These are phyloP conservation scores for Scenedesmus sp. DNA, from an alignment of 163 green algal species.

Conservation along the genomic window DNA sequence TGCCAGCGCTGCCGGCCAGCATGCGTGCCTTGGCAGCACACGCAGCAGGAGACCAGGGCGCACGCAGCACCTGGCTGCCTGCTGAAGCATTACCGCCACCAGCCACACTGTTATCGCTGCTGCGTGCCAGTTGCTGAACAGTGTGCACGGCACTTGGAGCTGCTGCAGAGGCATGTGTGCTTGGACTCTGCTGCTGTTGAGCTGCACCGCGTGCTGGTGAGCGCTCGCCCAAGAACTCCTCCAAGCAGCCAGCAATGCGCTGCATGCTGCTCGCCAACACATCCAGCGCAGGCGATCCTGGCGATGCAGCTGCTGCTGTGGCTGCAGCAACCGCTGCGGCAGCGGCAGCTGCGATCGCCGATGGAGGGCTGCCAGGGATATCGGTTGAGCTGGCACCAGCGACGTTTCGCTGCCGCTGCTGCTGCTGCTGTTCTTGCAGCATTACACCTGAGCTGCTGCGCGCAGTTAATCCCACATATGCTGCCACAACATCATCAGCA, in stretches of 20 bases:
- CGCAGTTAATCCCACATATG: not conserved
- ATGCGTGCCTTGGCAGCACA: conserved; percentile 33
- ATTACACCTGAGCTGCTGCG: not conserved
- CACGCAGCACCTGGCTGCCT: not conserved
- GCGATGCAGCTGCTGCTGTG: not conserved
- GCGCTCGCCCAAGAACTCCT: conserved; percentile 5
- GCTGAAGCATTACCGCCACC: not conserved
- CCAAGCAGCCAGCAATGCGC: conserved; percentile 40
- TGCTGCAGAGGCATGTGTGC: not conserved
- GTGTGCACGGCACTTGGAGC: not conserved
- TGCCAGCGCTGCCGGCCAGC: not conserved
- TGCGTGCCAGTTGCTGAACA: not conserved
- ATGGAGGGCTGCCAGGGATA: not conserved
- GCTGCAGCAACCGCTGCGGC: conserved; percentile 2
- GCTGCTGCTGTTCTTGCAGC: not conserved
- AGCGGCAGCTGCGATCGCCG: not conserved
- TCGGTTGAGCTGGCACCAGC: not conserved
- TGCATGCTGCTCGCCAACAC: conserved; percentile 36
- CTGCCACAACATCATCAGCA: not conserved
- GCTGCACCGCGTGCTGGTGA: conserved; percentile 6
- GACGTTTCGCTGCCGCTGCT: not conserved
- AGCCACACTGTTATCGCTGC: not conserved
- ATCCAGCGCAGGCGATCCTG: not conserved
- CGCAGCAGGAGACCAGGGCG: conserved; percentile 12
- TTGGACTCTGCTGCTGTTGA: not conserved